Evolutionary conservation across 192 early-diverging fungal genomes (phyloP).

Genomic region (Entomortierella lignicola): DNA sequence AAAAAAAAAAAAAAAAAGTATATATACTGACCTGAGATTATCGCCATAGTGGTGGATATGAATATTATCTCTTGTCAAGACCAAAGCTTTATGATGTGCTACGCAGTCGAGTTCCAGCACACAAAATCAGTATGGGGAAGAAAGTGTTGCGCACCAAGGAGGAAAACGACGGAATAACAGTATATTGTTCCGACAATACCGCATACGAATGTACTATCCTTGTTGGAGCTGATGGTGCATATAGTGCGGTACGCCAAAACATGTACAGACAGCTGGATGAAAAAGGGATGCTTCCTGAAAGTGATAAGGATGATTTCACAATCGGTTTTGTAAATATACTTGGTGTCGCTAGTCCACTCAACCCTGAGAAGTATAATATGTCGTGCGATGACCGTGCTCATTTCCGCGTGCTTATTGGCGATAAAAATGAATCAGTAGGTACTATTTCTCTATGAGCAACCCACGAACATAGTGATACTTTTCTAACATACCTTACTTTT

Average conservation of each 20-base stretch:
- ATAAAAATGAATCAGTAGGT: no score
- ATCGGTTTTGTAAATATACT: not conserved
- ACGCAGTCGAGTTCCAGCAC: not conserved
- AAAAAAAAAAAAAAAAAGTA: no score
- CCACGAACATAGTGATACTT: no score
- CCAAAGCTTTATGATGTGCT: conserved; percentile 10
- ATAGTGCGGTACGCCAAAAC: conserved; percentile 1
- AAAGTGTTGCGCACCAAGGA: conserved; percentile 8
- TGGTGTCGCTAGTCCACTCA: conserved; percentile 10
- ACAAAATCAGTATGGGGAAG: conserved; percentile 6
- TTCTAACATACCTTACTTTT: no score
- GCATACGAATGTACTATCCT: conserved; percentile 9
- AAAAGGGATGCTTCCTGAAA: not conserved
- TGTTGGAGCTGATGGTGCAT: conserved; percentile 16
- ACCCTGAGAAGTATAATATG: conserved; percentile 13
- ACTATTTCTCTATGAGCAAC: no score
- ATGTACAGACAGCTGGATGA: conserved; percentile 8
- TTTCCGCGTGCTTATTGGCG: not conserved
- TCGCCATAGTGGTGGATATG: not conserved
- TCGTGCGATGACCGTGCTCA: conserved; percentile 3
- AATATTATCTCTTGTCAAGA: not conserved
- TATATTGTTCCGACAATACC: conserved; percentile 4
- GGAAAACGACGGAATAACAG: conserved; percentile 1
- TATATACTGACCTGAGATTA: no score
- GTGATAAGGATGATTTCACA: not conserved